Evolutionary conservation across 768 basidiomycete genomes (phyloP), one percentile per base, ranked within the genome.

Genomic region (Coprinopsis sp.): DNA sequence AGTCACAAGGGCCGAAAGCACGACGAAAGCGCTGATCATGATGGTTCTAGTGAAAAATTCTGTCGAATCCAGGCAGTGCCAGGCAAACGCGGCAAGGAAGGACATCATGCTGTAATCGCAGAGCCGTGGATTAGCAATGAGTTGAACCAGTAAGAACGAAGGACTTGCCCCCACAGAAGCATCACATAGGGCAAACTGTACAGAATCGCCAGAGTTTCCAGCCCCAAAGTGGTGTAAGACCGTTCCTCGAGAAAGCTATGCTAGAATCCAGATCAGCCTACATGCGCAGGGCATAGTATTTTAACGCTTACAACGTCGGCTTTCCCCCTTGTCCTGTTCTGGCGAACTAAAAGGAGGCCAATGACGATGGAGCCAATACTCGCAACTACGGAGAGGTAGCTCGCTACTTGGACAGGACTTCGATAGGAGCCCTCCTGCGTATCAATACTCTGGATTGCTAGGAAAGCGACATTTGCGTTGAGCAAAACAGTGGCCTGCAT

Each of bases 401-500:
- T 73, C 2, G 67, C 59, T 27, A 73, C 63, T 51, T 77, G 74
- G 2, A 68, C 60, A 12, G 69, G 69, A 5, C 66, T 57, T 16
- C 47, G 36, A 11, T 45, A 30, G 0, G 28, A 13, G 11, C 47
- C 48, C 2, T 46, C 44, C 8, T 49, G n/a, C 6, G 46, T 53
- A 44, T 69, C 66, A n/a, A 68, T 60, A 43, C 62, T 68, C 42
- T 68, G 65, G 37, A 81, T 78, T 0, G 78, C 72, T 13, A 84
- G 64, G 49, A 81, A 78, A 0, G 70, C 72, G 1, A 83, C 75
- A 43, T 81, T 80, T 12, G 75, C 78, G 39, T 74, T 76, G 19
- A 83, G 57, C 13, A 82, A 62, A 6, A 83, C 76, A 4, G 77
- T 75, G 0, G 73, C 71, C 79, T 81, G 2, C 30, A 12, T 22